Base-by-base conservation (phyloP, 495 filamentous ascomycete species). In the Neurospora sp. region DNA sequence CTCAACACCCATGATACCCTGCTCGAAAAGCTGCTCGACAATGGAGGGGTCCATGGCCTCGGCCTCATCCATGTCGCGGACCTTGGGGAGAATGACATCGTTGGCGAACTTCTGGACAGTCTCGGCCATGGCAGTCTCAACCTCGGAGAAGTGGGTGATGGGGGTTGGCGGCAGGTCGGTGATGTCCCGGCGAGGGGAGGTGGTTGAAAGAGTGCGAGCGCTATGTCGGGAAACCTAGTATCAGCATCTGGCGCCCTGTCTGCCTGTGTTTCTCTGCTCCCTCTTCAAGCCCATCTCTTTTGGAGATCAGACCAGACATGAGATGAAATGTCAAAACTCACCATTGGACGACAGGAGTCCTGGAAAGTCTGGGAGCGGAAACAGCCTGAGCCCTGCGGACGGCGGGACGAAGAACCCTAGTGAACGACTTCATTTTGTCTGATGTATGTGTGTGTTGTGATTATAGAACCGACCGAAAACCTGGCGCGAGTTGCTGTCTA, bases 1-100 rank as follows among this genome's bases (percentile, higher is more conserved):
- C 84, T 99, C 96, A 71, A 99, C 88, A 70, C 96, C 92, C 96
- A 99, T 99, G 11, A 99, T 80, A 5, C 96, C 96, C 82, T 98
- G 95, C 84, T 98, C 96, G 78, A 99, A 99, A 39, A 97, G 87
- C 81, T 94, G 91, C 82, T 97, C 94, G 18, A 99, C 91, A 38
- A 99, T 80, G 4, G 87, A 80, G 0, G 91, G 88, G 82, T 99
- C 96, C 96, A 99, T 99, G 9, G 85, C 81, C 85, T 99, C 96
- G 38, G 91, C 91, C 84, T 99, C 96, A 78, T 99, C 96, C 96
- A 99, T 99, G 37, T 96, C 94, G 31, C 96, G 92, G 11, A 94
- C 94, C 81, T 96, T 97, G 41, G 96, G 96, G 68, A 93, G 87
- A 73, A 99, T 91, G 48, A 92, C 88, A 71, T 97, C 93, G 75